A percentile compares a stretch with the other conserved stretches of the same genome.
Evolutionary conservation across 2,329 filamentous ascomycete species (phyloP).

Genomic region (Neoascochyta sp.): DNA sequence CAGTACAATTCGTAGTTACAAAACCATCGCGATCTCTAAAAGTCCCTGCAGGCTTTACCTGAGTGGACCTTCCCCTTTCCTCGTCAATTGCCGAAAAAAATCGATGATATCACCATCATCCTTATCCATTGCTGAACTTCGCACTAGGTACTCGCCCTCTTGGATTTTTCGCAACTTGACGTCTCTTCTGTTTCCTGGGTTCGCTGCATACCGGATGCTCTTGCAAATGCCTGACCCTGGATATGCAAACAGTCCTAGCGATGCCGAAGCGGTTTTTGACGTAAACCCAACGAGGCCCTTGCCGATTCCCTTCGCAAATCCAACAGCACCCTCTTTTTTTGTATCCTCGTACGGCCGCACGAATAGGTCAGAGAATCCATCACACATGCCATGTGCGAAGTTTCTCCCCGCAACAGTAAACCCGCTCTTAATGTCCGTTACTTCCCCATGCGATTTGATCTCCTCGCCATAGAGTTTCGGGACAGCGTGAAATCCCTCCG

Average conservation of each 20-base stretch:
- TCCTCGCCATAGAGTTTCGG: slow-evolving; percentile 41
- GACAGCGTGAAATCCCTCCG: slow-evolving; percentile 36
- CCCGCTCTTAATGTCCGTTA: slow-evolving; percentile 37
- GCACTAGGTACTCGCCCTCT: slow-evolving; percentile 3
- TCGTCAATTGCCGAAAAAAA: too few species aligned
- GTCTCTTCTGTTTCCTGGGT: slow-evolving; percentile 2
- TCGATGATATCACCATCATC: slow-evolving; percentile 1
- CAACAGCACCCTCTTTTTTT: slow-evolving; percentile 30
- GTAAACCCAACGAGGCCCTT: slow-evolving; percentile 26
- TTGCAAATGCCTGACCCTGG: slow-evolving; percentile 15
- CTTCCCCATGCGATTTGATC: slow-evolving; percentile 28
- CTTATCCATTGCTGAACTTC: not conserved
- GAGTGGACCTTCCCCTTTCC: too few species aligned
- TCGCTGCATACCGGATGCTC: slow-evolving; percentile 5
- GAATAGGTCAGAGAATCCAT: slow-evolving; percentile 34
- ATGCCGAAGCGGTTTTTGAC: slow-evolving; percentile 2
- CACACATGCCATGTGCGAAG: slow-evolving; percentile 31
- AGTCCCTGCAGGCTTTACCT: too few species aligned
- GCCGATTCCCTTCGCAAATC: slow-evolving; percentile 33
- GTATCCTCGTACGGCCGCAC: slow-evolving; percentile 30
- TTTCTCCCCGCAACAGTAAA: slow-evolving; percentile 30
- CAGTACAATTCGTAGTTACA: too few species aligned
- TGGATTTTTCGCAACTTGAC: slow-evolving; percentile 2
- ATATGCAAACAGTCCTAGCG: slow-evolving; percentile 12
- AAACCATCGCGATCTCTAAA: too few species aligned